Conservation (phyloP, 208 protist species). For the Acanthamoeba culbertsoni region DNA sequence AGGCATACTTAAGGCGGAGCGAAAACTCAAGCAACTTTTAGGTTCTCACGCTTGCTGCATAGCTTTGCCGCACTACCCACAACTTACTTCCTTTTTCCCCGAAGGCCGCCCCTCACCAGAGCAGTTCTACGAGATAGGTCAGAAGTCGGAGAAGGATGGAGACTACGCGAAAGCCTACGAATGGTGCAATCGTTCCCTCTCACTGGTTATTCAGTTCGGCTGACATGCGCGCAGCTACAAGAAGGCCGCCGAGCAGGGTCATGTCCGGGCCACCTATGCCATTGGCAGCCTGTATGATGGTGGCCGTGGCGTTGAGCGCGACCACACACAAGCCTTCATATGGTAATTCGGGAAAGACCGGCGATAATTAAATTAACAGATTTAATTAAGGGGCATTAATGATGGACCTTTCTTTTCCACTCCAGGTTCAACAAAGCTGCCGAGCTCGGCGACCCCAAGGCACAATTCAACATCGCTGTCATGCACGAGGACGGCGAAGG, state of each 20-base stretch:
- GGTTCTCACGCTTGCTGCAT: neutral
- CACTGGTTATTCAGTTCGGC: neutral
- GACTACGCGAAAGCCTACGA: slow-evolving; percentile 6
- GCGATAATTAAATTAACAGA: neutral
- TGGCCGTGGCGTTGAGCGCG: slow-evolving; percentile 3
- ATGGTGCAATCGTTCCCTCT: neutral
- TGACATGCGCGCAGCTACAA: neutral
- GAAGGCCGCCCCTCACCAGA: neutral
- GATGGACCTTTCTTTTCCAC: neutral
- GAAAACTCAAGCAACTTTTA: neutral
- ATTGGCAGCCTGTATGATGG: slow-evolving; percentile 17
- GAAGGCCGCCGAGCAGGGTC: neutral
- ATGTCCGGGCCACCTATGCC: neutral
- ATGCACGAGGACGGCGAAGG: slow-evolving; percentile 47
- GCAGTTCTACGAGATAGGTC: neutral
- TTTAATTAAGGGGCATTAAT: neutral
- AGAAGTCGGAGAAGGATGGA: neutral
- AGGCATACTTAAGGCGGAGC: neutral
- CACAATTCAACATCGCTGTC: slow-evolving; percentile 44
- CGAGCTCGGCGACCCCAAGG: slow-evolving; percentile 30
- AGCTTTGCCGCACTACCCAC: neutral
- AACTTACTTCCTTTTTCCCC: too few relatives aligned
- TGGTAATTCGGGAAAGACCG: neutral
- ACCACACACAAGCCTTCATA: slow-evolving; percentile 30
- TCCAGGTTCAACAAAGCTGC: slow-evolving; percentile 15